Conservation (phyloP, 441 rosid genomes). For the Croton laevigatus region DNA sequence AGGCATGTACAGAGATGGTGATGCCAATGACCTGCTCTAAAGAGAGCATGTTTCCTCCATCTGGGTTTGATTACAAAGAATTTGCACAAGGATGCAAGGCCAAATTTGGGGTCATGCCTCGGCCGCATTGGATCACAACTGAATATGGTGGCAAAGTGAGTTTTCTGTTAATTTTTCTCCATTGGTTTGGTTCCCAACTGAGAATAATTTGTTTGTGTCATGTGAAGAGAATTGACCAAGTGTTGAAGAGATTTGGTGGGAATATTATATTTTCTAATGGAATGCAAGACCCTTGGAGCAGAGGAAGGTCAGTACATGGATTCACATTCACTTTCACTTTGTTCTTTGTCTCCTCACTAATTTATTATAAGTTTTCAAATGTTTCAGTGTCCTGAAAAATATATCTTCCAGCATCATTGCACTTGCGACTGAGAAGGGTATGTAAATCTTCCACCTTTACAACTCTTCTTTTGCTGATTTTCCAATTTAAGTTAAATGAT, state of each 20-base stretch:
- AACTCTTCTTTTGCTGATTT: too few relatives aligned
- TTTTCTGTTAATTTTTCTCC: too few relatives aligned
- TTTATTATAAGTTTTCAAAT: not conserved
- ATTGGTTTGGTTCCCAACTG: too few relatives aligned
- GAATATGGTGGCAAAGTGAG: conserved; percentile 69
- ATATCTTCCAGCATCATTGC: conserved; percentile 63
- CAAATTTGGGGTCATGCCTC: conserved; percentile 52
- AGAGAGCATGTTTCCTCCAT: conserved; percentile 66
- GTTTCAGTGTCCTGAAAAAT: conserved; percentile 54
- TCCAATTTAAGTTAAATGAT: too few relatives aligned
- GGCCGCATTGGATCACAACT: conserved; percentile 80
- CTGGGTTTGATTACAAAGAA: conserved; percentile 36
- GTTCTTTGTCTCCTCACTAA: too few relatives aligned
- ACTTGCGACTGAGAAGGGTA: conserved; percentile 59
- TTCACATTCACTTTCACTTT: not conserved
- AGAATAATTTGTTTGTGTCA: not conserved
- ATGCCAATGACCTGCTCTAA: conserved; percentile 71
- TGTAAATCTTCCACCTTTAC: not conserved
- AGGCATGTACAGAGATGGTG: conserved; percentile 86
- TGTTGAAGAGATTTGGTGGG: conserved; percentile 57
- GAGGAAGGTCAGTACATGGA: conserved; percentile 55
- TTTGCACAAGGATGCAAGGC: conserved; percentile 40
- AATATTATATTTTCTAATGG: conserved; percentile 79
- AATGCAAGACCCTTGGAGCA: conserved; percentile 77
- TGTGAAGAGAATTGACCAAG: conserved; percentile 46